Conservation (phyloP, 1,284 basidiomycete genomes). For the Jaminaea rosea region DNA sequence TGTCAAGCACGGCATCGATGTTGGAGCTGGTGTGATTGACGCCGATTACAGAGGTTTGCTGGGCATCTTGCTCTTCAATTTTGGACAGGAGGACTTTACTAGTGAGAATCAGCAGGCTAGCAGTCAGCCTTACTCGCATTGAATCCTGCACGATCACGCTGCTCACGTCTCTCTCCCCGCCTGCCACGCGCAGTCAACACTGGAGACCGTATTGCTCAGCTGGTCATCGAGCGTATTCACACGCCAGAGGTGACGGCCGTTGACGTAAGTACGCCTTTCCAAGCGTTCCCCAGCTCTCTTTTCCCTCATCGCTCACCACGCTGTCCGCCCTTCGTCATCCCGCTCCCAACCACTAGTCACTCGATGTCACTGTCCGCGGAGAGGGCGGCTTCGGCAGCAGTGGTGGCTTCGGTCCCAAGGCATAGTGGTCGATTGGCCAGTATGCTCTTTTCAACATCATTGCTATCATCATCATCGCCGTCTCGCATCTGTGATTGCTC, state of each 20-base stretch:
- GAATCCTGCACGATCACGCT: too few species aligned
- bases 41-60: slow-evolving; percentile 88
- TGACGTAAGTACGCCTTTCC: slow-evolving; percentile 54
- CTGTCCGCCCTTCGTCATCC: neutral
- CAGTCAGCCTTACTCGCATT: neutral
- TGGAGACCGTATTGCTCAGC: slow-evolving; percentile 87
- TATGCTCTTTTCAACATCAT: too few species aligned
- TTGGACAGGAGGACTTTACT: slow-evolving; percentile 70
- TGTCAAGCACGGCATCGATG: slow-evolving; percentile 92
- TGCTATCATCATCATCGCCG: too few species aligned
- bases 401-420: slow-evolving; percentile 56
- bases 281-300: neutral
- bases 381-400: slow-evolving; percentile 89
- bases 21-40: slow-evolving; percentile 91
- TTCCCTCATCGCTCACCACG: neutral
- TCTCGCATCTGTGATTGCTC: too few species aligned
- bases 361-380: slow-evolving; percentile 75
- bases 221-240: slow-evolving; percentile 82
- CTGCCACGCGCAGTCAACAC: slow-evolving; percentile 59
- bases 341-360: slow-evolving; percentile 52
- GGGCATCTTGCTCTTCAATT: slow-evolving; percentile 90
- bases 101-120: slow-evolving; percentile 52
- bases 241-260: slow-evolving; percentile 80
- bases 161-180: neutral
- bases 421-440: too few species aligned